phyloP scores from a whole-genome alignment of 2,329 filamentous ascomycete species.

The Colletotrichum caudatum region DNA sequence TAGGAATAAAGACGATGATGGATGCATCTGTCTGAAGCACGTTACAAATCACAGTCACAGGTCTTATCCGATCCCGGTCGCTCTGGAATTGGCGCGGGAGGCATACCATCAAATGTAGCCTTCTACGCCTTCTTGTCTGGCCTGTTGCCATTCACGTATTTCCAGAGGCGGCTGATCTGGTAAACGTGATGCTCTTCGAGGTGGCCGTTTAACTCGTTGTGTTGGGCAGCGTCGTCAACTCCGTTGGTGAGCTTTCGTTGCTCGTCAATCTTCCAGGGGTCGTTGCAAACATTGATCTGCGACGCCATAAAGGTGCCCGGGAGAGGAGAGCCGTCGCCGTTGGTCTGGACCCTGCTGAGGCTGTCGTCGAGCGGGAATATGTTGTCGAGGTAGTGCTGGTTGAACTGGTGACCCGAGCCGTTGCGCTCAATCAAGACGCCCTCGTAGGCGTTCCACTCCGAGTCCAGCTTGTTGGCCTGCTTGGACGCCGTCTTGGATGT shows the following conservation, averaged over 20 bases:
- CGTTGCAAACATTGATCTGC: constrained; percentile 20
- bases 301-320: constrained; percentile 17
- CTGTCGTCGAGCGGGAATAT: constrained; percentile 62
- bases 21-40: not conserved
- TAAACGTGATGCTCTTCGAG: constrained; percentile 21
- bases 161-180: constrained; percentile 36
- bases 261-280: constrained; percentile 24
- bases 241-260: constrained; percentile 15
- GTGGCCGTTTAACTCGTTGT: constrained; percentile 20
- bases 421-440: constrained; percentile 70
- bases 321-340: constrained; percentile 16
- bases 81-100: too few relatives aligned
- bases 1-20: too few relatives aligned
- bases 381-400: constrained; percentile 71
- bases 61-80: not conserved
- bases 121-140: not conserved
- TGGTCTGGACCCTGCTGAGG: constrained; percentile 8
- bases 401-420: constrained; percentile 68
- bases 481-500: not conserved
- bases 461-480: constrained; percentile 7
- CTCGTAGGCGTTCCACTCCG: constrained; percentile 52
- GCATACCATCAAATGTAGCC: too few relatives aligned
- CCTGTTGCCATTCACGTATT: constrained; percentile 27
- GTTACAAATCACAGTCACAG: not conserved
- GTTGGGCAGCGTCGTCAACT: not conserved